Percentiles rank a stretch among this genome's conserved stretches.
phyloP scores from a whole-genome alignment of 352 stramenopile species.

The Phytophthora podocarpi region DNA sequence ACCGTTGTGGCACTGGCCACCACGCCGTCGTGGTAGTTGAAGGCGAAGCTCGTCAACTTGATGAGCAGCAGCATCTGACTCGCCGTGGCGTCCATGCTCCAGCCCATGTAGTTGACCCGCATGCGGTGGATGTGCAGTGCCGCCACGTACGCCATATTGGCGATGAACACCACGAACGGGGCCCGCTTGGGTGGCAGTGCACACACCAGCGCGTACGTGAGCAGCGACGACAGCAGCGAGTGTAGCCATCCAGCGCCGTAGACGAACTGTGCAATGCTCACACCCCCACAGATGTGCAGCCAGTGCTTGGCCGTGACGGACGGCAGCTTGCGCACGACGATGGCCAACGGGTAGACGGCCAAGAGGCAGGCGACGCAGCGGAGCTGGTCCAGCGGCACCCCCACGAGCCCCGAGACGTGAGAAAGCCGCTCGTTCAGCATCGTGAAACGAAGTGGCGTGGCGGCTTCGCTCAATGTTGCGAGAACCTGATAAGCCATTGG shows the following conservation, averaged over 20 bases:
- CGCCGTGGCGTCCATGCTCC: conserved; percentile 85
- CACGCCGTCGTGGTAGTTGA: conserved; percentile 95
- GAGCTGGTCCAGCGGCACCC: conserved; percentile 65
- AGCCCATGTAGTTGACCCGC: conserved; percentile 95
- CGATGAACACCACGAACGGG: conserved; percentile 90
- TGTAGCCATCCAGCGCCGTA: conserved; percentile 94
- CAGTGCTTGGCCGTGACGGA: conserved; percentile 87
- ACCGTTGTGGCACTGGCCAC: conserved; percentile 33
- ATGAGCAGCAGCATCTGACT: conserved; percentile 95
- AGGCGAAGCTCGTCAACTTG: conserved; percentile 97
- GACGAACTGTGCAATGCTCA: conserved; percentile 96
- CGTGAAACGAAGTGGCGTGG: conserved; percentile 60
- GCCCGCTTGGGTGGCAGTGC: conserved; percentile 51
- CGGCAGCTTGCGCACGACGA: conserved; percentile 89
- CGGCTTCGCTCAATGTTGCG: conserved; percentile 28
- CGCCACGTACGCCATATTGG: conserved; percentile 93
- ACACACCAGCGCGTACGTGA: conserved; percentile 88
- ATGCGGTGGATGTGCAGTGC: conserved; percentile 94
- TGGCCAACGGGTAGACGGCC: conserved; percentile 91
- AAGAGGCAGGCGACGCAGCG: conserved; percentile 91
- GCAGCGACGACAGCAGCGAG: conserved; percentile 90
- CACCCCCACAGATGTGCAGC: conserved; percentile 90
- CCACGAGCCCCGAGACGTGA: conserved; percentile 35
- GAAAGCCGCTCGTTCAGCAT: conserved; percentile 54
- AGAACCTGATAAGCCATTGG: conserved; percentile 27